Evolutionary conservation across 768 basidiomycete species (phyloP).

Genomic region (Tylopilus balloui): DNA sequence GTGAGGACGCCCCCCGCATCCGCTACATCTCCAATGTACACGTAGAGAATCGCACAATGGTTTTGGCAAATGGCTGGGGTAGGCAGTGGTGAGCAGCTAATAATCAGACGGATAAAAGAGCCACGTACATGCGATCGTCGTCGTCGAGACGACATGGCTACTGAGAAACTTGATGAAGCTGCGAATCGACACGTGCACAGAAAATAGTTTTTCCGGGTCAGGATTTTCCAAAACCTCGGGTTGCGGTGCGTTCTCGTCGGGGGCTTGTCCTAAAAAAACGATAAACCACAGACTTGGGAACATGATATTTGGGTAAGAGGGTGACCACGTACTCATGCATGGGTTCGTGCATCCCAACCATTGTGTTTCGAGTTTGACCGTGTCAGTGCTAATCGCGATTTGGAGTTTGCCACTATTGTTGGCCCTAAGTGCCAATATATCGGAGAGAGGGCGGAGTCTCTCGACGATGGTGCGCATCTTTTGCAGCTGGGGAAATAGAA

Average conservation of each 20-base stretch:
- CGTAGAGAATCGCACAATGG: constrained; percentile 83
- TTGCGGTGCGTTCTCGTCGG: constrained; percentile 33
- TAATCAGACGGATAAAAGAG: background rate
- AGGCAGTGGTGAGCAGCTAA: background rate
- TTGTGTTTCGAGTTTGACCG: constrained; percentile 71
- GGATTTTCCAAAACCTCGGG: constrained; percentile 34
- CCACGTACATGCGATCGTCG: constrained; percentile 77
- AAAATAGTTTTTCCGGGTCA: constrained; percentile 57
- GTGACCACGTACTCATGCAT: constrained; percentile 37
- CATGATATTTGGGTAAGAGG: background rate
- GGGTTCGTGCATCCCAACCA: constrained; percentile 76
- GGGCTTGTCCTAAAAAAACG: constrained; percentile 18
- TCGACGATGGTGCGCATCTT: constrained; percentile 80
- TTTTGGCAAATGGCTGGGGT: constrained; percentile 72
- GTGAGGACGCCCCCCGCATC: constrained; percentile 83
- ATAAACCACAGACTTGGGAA: constrained; percentile 1
- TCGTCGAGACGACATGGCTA: constrained; percentile 74
- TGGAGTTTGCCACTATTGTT: constrained; percentile 57
- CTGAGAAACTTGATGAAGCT: constrained; percentile 80
- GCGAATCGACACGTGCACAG: constrained; percentile 64
- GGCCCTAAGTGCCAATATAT: constrained; percentile 63
- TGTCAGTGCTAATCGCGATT: constrained; percentile 59
- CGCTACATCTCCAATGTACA: constrained; percentile 78
- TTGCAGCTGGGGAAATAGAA: constrained; percentile 68
- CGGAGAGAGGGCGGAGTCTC: constrained; percentile 63